These are phyloP conservation scores for Sorghum bicolor DNA, from an alignment of 176 grass and related monocot genomes.

Conservation along the genomic window DNA sequence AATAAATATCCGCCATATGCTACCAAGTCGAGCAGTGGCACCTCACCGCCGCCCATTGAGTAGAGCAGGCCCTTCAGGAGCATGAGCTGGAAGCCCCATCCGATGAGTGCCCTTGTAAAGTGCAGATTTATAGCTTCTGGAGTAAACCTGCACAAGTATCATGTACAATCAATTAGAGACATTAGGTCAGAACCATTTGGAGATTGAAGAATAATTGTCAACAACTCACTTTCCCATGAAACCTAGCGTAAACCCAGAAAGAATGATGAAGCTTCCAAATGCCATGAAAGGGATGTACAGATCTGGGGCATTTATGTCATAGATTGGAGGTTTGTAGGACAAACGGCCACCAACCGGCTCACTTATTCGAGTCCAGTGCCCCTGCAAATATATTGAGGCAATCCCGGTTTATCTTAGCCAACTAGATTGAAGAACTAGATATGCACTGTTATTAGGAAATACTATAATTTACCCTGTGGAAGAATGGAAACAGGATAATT, in stretches of 20 bases:
- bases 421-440: not conserved
- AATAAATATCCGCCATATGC: slow-evolving; percentile 80
- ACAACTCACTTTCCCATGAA: slow-evolving; percentile 79
- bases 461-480: slow-evolving; percentile 60
- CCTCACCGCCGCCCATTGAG: slow-evolving; percentile 69
- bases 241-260: slow-evolving; percentile 68
- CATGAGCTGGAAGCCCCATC: slow-evolving; percentile 71
- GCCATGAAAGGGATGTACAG: slow-evolving; percentile 97
- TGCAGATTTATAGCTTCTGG: slow-evolving; percentile 87
- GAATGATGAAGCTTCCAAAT: slow-evolving; percentile 81
- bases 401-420: not conserved
- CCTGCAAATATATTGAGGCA: slow-evolving; percentile 37
- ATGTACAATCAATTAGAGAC: not conserved
- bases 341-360: slow-evolving; percentile 79
- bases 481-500: slow-evolving; percentile 83
- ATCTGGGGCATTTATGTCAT: slow-evolving; percentile 94
- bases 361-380: slow-evolving; percentile 89
- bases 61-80: slow-evolving; percentile 70
- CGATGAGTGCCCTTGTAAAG: slow-evolving; percentile 61
- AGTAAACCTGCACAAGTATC: slow-evolving; percentile 49
- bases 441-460: not conserved
- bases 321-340: slow-evolving; percentile 89
- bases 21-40: slow-evolving; percentile 76
- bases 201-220: not conserved
- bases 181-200: not conserved